Conservation (phyloP, 805 yeast genomes). For the Saturnispora quitensis region DNA sequence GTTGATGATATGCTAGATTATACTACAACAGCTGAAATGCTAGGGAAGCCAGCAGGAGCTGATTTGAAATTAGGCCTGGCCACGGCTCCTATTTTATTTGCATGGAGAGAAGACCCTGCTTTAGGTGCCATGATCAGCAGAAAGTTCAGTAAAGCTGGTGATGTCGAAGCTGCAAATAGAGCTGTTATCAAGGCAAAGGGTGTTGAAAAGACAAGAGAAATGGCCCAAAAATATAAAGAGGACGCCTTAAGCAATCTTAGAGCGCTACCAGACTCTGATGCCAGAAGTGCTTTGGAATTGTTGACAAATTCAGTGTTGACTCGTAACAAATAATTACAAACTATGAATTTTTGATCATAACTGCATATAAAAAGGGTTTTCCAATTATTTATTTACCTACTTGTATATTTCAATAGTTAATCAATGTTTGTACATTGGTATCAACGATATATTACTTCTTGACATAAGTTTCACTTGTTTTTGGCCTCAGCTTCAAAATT, state of each 20-base stretch:
- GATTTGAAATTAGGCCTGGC: constrained; percentile 91
- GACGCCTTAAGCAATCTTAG: constrained; percentile 67
- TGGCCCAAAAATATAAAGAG: constrained; percentile 73
- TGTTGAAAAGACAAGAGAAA: constrained; percentile 58
- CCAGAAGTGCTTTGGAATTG: constrained; percentile 78
- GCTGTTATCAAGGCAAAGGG: constrained; percentile 70
- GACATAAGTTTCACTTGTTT: background rate
- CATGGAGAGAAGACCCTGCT: constrained; percentile 84
- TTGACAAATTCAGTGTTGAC: constrained; percentile 77
- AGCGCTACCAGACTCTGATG: constrained; percentile 76
- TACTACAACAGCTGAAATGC: constrained; percentile 71
- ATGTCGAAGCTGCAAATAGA: constrained; percentile 69
- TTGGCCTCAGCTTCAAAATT: background rate
- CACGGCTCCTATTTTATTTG: constrained; percentile 91
- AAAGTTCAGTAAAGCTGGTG: constrained; percentile 74
- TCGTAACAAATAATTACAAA: constrained; percentile 48
- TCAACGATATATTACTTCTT: background rate
- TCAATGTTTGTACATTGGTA: background rate
- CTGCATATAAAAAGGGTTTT: constrained; percentile 1
- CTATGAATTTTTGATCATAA: background rate
- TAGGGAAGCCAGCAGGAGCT: constrained; percentile 96
- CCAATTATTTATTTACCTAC: background rate
- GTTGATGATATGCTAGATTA: constrained; percentile 96
- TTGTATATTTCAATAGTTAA: background rate
- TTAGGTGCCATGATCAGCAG: constrained; percentile 78